phyloP scores from a whole-genome alignment of 2,329 filamentous ascomycete species.

The Ophiostoma novo-ulmi region DNA sequence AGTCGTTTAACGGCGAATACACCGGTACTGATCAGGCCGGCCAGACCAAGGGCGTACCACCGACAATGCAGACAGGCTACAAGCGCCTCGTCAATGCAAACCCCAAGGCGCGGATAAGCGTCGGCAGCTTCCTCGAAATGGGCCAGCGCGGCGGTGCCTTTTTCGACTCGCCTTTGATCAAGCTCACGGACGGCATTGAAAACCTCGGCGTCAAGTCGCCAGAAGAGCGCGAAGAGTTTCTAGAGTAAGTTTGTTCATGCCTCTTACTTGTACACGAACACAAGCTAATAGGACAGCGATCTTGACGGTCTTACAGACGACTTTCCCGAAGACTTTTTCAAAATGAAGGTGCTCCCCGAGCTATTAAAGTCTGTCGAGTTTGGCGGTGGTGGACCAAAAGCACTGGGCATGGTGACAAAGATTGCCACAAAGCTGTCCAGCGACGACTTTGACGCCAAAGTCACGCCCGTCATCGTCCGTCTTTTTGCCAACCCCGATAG shows the following conservation, averaged over 20 bases:
- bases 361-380: constrained; percentile 99
- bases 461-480: constrained; percentile 81
- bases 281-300: constrained; percentile 44
- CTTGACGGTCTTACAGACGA: constrained; percentile 84
- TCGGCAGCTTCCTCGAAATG: constrained; percentile 83
- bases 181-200: constrained; percentile 86
- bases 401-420: constrained; percentile 82
- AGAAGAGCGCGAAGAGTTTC: constrained; percentile 75
- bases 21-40: constrained; percentile 70
- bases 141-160: constrained; percentile 77
- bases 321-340: constrained; percentile 97
- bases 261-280: neutral
- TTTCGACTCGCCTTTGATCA: constrained; percentile 89
- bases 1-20: constrained; percentile 87
- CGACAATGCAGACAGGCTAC: constrained; percentile 85
- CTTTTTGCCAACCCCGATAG: constrained; percentile 88
- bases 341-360: constrained; percentile 92
- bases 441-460: constrained; percentile 80
- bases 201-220: constrained; percentile 85
- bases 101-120: constrained; percentile 79
- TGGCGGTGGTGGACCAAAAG: constrained; percentile 88
- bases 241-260: constrained; percentile 48
- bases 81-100: constrained; percentile 83
- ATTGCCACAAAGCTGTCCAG: constrained; percentile 80
- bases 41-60: constrained; percentile 79